Conservation (phyloP, 306 rosid species). For the Sphenostylis stenocarpa region DNA sequence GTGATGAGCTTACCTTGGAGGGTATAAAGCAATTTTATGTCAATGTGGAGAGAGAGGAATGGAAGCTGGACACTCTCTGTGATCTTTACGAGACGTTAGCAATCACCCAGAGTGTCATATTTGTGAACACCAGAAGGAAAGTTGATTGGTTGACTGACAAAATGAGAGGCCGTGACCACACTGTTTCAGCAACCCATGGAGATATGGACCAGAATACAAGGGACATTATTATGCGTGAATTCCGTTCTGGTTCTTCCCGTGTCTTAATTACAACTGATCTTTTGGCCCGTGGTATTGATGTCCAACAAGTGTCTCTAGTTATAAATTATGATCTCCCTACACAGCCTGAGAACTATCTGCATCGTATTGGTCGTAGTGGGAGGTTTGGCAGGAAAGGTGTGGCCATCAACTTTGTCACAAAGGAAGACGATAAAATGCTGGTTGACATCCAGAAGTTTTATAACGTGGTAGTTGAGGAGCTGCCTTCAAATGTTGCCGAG, state of each 20-base stretch:
- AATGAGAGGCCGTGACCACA: conserved; percentile 84
- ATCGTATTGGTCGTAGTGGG: conserved; percentile 87
- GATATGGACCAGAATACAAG: conserved; percentile 91
- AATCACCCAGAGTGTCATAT: conserved; percentile 82
- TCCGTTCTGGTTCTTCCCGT: conserved; percentile 82
- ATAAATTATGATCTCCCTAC: conserved; percentile 82
- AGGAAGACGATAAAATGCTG: conserved; percentile 70
- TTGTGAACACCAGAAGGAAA: conserved; percentile 83
- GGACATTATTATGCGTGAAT: conserved; percentile 87
- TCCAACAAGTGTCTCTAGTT: conserved; percentile 82
- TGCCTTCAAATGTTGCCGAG: conserved; percentile 80
- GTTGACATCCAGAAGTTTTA: conserved; percentile 80
- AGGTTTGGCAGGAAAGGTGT: conserved; percentile 88
- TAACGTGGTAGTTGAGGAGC: conserved; percentile 72
- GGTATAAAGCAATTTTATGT: conserved; percentile 82
- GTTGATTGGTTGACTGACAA: conserved; percentile 90
- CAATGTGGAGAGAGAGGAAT: conserved; percentile 73
- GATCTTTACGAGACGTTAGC: conserved; percentile 79
- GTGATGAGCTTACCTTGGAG: conserved; percentile 83
- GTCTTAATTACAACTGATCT: conserved; percentile 78
- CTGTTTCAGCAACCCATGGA: conserved; percentile 87
- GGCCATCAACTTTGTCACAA: conserved; percentile 72
- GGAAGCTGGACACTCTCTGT: conserved; percentile 81
- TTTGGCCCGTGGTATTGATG: conserved; percentile 87
- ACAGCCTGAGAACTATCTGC: conserved; percentile 89